phyloP scores from a whole-genome alignment of 495 filamentous ascomycete genomes.

The Aspergillus haitiensis region DNA sequence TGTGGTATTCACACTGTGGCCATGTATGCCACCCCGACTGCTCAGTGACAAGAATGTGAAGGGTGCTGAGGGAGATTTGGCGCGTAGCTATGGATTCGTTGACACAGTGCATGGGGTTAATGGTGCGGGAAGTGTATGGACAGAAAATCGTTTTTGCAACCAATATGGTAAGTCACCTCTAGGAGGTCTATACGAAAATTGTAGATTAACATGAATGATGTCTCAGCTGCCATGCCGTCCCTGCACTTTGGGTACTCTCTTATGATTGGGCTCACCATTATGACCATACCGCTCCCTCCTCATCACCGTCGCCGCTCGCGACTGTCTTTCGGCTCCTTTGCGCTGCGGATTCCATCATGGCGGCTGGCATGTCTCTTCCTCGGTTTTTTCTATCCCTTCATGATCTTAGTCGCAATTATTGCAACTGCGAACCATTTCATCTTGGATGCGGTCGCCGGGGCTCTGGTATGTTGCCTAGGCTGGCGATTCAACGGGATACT shows the following conservation, averaged over 20 bases:
- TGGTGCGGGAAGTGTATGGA: conserved; percentile 69
- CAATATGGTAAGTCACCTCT: conserved; percentile 51
- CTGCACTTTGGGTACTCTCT: conserved; percentile 81
- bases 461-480: conserved; percentile 56
- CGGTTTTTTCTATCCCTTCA: conserved; percentile 63
- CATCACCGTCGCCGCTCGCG: conserved; percentile 34
- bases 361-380: conserved; percentile 46
- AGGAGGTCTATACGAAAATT: background rate
- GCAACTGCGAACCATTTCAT: conserved; percentile 75
- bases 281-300: conserved; percentile 50
- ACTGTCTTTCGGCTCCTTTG: conserved; percentile 23
- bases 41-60: conserved; percentile 53
- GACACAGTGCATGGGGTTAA: conserved; percentile 71
- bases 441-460: conserved; percentile 68
- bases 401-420: conserved; percentile 66
- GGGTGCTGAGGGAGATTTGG: conserved; percentile 46
- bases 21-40: conserved; percentile 78
- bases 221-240: conserved; percentile 71
- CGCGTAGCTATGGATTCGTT: conserved; percentile 64
- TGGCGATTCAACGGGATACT: conserved; percentile 60
- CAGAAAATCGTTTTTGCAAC: conserved; percentile 68
- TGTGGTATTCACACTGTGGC: conserved; percentile 74
- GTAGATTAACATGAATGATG: conserved; percentile 3
- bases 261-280: conserved; percentile 69
- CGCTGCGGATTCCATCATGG: conserved; percentile 42